These are phyloP conservation scores for Porcisia hertigi DNA, from an alignment of 208 protist species.

Conservation along the genomic window DNA sequence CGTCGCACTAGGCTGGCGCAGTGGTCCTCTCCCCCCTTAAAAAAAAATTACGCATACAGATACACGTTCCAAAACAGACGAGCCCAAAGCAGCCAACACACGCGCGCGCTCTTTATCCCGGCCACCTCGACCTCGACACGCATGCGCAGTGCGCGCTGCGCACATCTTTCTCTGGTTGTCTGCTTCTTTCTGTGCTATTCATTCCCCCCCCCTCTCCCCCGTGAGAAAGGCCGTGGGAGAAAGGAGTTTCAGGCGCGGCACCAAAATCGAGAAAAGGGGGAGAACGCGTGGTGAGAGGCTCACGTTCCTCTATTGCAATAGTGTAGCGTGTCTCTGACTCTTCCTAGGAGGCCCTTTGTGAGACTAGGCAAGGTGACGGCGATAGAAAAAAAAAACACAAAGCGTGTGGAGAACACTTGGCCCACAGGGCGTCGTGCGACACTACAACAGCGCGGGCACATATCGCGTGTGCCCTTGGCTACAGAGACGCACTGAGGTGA, in stretches of 20 bases:
- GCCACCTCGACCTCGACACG: background rate
- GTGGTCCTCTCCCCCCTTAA: background rate
- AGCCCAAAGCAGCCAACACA: background rate
- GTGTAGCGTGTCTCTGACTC: background rate
- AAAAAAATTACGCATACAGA: background rate
- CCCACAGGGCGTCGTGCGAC: background rate
- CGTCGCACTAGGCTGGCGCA: background rate
- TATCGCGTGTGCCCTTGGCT: background rate
- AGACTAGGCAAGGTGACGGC: background rate
- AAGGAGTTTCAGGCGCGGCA: background rate
- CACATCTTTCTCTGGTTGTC: background rate
- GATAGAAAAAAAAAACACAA: background rate
- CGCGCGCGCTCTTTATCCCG: background rate
- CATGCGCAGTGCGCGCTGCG: background rate
- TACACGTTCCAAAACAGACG: background rate
- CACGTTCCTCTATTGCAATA: background rate
- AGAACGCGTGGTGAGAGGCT: background rate
- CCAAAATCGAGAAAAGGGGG: background rate
- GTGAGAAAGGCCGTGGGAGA: background rate
- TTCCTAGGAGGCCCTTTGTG: background rate
- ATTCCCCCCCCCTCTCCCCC: background rate
- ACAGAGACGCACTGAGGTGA: background rate
- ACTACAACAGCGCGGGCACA: background rate
- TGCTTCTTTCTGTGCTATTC: background rate
- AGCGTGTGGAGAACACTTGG: background rate